Base-by-base conservation (phyloP, 2,329 filamentous ascomycete genomes). In the Neoarthrinium moseri region DNA sequence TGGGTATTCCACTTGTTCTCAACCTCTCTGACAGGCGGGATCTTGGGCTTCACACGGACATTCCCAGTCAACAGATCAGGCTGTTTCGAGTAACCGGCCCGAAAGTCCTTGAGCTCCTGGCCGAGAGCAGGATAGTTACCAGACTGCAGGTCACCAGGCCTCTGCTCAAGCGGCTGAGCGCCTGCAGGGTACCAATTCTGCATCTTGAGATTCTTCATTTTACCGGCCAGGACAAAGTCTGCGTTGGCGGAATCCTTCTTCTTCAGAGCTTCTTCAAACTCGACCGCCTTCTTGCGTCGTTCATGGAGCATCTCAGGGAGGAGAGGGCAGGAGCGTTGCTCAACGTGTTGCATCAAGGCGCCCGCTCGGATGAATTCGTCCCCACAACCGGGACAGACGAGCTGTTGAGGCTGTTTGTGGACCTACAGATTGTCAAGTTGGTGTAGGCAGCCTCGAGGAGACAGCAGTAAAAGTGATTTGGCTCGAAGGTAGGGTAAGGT, bases 311-410 rank as follows among this genome's bases (percentile, higher is more conserved):
- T 51, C 0, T 49, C 46, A 3, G 56, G 56, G 21, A 52, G 58
- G 46, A 80, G 66, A 1, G 47, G 22, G 49, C 77, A 81, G 2
- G 64, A 44, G 20, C 62, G 55, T 2, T 51, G 51, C 56, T 80
- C 74, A 4, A 80, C 63, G 40, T 81, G 77, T 1, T 48, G 29
- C 43, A 79, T 66, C 27, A 77, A 65, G 0, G 41, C 50, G 1
- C 65, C 61, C 0, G 71, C 59, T 1, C 64, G 61, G 1, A 24
- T 37, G 45, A 76, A 78, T 1, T 58, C 58, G 2, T 53, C 48
- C 0, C 55, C 41, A 47, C 77, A 81, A 21, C 70, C 76, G 1
- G 74, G 74, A 38, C 77, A 81, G 3, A 51, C 37, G 2, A 81
- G 63, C 2, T 67, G 48, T 43, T 76, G 71, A 15, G 60, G 53